Percentiles rank a stretch among this genome's conserved stretches.
These are phyloP conservation scores for Akanthomyces muscarius DNA, from an alignment of 2,329 filamentous ascomycete genomes.

Conservation along the genomic window DNA sequence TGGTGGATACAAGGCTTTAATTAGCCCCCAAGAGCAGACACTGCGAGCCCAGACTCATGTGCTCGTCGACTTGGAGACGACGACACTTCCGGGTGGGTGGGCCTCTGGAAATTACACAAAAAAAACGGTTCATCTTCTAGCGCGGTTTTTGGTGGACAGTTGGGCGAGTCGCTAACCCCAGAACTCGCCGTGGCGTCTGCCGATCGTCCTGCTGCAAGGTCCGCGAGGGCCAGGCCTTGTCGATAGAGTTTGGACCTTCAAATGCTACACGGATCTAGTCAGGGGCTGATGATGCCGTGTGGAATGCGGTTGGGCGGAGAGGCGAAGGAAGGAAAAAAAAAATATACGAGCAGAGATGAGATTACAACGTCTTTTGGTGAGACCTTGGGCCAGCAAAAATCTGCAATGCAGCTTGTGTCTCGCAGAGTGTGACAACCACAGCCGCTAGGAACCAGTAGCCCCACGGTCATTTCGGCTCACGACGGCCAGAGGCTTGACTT, in stretches of 20 bases:
- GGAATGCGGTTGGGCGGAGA: too few relatives aligned
- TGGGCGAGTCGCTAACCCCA: neutral
- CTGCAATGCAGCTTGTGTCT: conserved; percentile 17
- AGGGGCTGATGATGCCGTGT: neutral
- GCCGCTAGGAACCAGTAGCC: neutral
- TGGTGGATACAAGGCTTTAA: conserved; percentile 7
- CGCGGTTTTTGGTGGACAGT: neutral
- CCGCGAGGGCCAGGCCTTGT: neutral
- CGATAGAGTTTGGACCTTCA: conserved; percentile 5
- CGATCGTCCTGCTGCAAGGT: conserved; percentile 9
- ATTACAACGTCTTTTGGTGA: neutral
- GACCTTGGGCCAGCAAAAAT: conserved; percentile 7
- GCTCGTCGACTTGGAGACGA: neutral
- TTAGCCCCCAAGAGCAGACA: neutral
- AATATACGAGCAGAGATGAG: neutral
- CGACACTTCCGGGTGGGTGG: neutral
- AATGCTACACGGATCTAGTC: neutral
- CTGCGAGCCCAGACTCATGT: neutral
- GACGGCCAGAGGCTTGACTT: neutral
- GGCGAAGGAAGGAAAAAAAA: neutral
- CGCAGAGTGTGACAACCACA: conserved; percentile 6
- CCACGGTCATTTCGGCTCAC: conserved; percentile 17
- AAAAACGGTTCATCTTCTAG: conserved; percentile 15
- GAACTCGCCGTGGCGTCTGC: conserved; percentile 10
- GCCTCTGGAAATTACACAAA: conserved; percentile 10